Base-by-base conservation (phyloP, 805 yeast species). In the Ascoidea tarda region DNA sequence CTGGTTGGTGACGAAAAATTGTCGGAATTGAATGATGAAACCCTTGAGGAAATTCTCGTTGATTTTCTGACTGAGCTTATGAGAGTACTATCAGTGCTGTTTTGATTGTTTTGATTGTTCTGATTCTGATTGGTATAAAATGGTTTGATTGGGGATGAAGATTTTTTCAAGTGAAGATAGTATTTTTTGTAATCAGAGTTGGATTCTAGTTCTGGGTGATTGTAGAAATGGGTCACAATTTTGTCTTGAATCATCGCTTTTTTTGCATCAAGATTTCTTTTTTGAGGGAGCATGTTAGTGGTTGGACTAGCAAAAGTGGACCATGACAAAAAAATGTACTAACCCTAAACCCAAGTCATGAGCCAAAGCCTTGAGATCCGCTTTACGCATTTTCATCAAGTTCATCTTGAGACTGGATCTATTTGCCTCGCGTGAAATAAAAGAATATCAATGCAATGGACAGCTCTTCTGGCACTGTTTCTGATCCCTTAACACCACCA, bases 301-400 rank as follows among this genome's bases (percentile, higher is more conserved):
- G 48, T 47, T 1, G 55, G 47, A 32, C 47, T 50, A 50, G 33
- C 52, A 47, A 16, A 56, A 32, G 50, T 54, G 12, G n/a, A 56
- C 10, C 12, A 45, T 5, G 14, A 50, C 49, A 6, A 44, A 16
- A 6, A 28, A 33, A 14, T 16, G 10, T n/a, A 32, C 70, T 31
- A 57, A 68, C 72, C 58, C 58, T 51, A 72, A 55, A 33, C 63
- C 63, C 55, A 72, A 65, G 45, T 61, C 62, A 14, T 59, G 54
- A 21, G 74, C 72, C 49, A 72, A 58, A 16, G 62, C 63, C 52
- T 66, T 63, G 50, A 72, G 65, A 28, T 65, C 66, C 38, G 62
- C 60, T 62, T 72, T 72, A 52, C 64, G 68, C 62, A 70, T 56
- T 49, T 60, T 59, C 53, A 63, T 61, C 55, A 71, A 62, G 58